Conservation (phyloP, 139 green algal genomes). For the Edaphochlamys debaryana region DNA sequence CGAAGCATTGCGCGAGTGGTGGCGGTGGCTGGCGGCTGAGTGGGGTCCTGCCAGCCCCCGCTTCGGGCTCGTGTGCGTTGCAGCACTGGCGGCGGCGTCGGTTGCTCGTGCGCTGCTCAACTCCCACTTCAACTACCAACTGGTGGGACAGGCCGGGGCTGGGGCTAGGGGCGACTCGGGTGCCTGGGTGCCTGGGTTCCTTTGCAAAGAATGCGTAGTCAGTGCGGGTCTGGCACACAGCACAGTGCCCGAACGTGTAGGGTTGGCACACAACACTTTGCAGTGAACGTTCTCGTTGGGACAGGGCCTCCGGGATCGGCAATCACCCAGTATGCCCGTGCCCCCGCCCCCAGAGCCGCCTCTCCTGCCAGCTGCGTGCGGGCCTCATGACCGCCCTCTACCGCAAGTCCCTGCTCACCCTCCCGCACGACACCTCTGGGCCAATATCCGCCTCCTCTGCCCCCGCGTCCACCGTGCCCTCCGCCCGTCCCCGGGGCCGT, state of each 20-base stretch:
- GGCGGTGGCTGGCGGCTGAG: neutral
- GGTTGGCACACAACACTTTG: no score
- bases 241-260: no score
- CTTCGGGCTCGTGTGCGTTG: constrained; percentile 54
- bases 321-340: no score
- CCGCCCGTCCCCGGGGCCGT: no score
- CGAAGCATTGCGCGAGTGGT: no score
- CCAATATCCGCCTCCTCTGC: no score
- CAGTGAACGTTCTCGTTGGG: no score
- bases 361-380: constrained; percentile 67
- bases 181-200: neutral
- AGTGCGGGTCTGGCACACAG: no score
- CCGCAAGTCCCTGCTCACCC: constrained; percentile 65
- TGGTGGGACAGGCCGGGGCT: constrained; percentile 40
- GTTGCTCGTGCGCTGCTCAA: constrained; percentile 63
- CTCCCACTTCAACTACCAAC: constrained; percentile 77
- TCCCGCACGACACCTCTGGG: neutral
- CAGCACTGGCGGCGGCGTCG: constrained; percentile 7
- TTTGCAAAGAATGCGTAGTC: no score
- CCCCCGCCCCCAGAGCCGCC: constrained; percentile 39
- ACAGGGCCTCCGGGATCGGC: no score
- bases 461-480: no score
- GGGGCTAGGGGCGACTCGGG: no score
- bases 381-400: constrained; percentile 75
- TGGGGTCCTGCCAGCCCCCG: constrained; percentile 2